Evolutionary conservation across 2,329 filamentous ascomycete genomes (phyloP).

Genomic region (Exophiala alcalophila): DNA sequence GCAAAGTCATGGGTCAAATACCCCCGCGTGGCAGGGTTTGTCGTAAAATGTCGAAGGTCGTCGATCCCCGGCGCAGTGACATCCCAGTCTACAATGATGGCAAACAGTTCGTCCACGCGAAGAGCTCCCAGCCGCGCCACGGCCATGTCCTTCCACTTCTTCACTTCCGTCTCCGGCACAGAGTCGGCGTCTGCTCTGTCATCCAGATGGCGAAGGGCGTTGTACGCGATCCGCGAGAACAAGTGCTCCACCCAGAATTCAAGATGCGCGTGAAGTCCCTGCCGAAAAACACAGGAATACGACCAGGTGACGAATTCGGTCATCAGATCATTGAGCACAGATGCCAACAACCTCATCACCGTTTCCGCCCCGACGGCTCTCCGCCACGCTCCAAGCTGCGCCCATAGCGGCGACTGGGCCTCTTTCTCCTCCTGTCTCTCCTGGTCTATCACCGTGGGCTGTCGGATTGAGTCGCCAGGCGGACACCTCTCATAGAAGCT

Average conservation of each 20-base stretch:
- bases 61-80: constrained; percentile 57
- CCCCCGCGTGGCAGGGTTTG: constrained; percentile 52
- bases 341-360: constrained; percentile 57
- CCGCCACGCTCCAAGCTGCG: constrained; percentile 16
- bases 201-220: constrained; percentile 35
- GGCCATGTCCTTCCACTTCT: constrained; percentile 56
- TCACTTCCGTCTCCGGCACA: constrained; percentile 43
- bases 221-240: constrained; percentile 52
- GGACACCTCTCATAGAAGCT: constrained; percentile 21
- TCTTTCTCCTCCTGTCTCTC: constrained; percentile 12
- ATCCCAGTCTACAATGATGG: constrained; percentile 62
- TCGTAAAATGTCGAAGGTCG: constrained; percentile 58
- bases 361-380: constrained; percentile 50
- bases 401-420: constrained; percentile 16
- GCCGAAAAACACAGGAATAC: constrained; percentile 57
- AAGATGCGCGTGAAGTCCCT: constrained; percentile 49
- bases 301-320: constrained; percentile 55
- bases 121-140: constrained; percentile 54
- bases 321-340: constrained; percentile 57
- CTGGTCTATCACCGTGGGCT: constrained; percentile 18
- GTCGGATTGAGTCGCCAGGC: constrained; percentile 11
- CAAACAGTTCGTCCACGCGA: constrained; percentile 57
- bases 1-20: constrained; percentile 56
- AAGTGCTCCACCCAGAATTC: constrained; percentile 55
- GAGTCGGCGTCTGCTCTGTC: constrained; percentile 12